These are phyloP conservation scores for Leccinum pellstonianum DNA, from an alignment of 768 basidiomycete species.

Conservation along the genomic window DNA sequence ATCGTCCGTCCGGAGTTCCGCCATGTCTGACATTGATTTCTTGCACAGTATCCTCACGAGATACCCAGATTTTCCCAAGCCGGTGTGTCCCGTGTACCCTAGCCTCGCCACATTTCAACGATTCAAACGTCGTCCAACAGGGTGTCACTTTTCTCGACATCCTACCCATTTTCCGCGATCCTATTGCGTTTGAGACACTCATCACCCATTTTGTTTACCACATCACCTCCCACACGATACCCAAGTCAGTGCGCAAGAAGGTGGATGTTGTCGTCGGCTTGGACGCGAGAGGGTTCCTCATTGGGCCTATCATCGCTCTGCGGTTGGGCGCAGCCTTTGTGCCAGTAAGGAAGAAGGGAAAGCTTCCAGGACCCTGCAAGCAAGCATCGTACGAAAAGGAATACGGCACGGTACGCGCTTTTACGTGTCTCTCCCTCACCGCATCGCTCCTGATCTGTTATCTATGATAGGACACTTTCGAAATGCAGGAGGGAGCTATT, in stretches of 20 bases:
- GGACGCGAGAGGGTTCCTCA: constrained; percentile 93
- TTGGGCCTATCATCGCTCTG: constrained; percentile 90
- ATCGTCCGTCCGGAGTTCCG: background rate
- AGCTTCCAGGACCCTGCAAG: constrained; percentile 86
- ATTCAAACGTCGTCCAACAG: constrained; percentile 36
- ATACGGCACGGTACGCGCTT: constrained; percentile 75
- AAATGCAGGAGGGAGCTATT: constrained; percentile 91
- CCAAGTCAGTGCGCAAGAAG: constrained; percentile 55
- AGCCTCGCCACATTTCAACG: background rate
- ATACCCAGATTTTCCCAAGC: constrained; percentile 85
- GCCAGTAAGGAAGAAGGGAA: constrained; percentile 91
- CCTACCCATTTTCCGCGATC: constrained; percentile 88
- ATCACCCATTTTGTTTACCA: constrained; percentile 88
- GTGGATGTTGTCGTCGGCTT: constrained; percentile 93
- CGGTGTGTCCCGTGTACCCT: constrained; percentile 46
- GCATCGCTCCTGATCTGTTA: constrained; percentile 2
- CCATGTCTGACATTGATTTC: constrained; percentile 76
- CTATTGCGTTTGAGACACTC: constrained; percentile 83
- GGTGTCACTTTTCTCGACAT: constrained; percentile 94
- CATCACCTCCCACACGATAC: constrained; percentile 75
- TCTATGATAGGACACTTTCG: constrained; percentile 77
- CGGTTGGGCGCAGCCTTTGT: constrained; percentile 93
- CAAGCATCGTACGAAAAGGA: constrained; percentile 85
- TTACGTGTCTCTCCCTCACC: background rate
- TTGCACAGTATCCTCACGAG: constrained; percentile 58